Evolutionary conservation across 495 filamentous ascomycete species (phyloP).

Genomic region (Aspergillus avenaceus): DNA sequence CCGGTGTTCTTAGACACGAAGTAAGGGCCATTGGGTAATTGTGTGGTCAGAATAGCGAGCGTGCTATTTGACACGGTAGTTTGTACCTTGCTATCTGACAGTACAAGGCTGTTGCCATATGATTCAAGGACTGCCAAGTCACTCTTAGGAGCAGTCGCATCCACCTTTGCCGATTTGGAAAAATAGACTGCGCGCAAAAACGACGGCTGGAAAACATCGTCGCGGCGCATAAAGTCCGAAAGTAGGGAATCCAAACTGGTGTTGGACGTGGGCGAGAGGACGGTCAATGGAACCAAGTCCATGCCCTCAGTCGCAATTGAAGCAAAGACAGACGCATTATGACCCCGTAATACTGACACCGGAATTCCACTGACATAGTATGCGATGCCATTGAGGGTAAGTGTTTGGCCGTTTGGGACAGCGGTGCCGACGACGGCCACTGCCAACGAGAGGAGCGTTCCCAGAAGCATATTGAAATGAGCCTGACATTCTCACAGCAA

Average conservation of each 20-base stretch:
- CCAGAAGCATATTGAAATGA: conserved; percentile 1
- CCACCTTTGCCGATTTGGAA: not conserved
- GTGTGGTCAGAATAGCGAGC: not conserved
- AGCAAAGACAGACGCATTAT: conserved; percentile 21
- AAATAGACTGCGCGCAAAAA: conserved; percentile 26
- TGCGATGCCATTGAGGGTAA: conserved; percentile 35
- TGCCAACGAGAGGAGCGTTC: not conserved
- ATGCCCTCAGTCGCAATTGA: conserved; percentile 14
- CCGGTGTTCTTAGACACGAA: conserved; percentile 38
- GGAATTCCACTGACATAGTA: conserved; percentile 33
- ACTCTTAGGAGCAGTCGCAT: not conserved
- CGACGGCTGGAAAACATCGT: conserved; percentile 40
- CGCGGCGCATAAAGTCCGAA: conserved; percentile 20
- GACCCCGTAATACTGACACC: conserved; percentile 7
- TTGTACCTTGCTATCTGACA: conserved; percentile 1
- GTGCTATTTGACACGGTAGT: not conserved
- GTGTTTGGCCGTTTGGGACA: conserved; percentile 31
- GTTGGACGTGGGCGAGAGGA: conserved; percentile 25
- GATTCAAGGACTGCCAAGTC: not conserved
- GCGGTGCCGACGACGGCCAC: conserved; percentile 1
- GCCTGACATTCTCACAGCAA: not conserved
- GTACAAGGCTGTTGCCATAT: conserved; percentile 1
- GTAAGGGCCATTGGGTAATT: conserved; percentile 44
- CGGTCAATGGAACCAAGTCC: conserved; percentile 35
- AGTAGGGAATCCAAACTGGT: conserved; percentile 20